Evolutionary conservation across 2,329 filamentous ascomycete genomes (phyloP).

Genomic region (Fusarium napiforme): DNA sequence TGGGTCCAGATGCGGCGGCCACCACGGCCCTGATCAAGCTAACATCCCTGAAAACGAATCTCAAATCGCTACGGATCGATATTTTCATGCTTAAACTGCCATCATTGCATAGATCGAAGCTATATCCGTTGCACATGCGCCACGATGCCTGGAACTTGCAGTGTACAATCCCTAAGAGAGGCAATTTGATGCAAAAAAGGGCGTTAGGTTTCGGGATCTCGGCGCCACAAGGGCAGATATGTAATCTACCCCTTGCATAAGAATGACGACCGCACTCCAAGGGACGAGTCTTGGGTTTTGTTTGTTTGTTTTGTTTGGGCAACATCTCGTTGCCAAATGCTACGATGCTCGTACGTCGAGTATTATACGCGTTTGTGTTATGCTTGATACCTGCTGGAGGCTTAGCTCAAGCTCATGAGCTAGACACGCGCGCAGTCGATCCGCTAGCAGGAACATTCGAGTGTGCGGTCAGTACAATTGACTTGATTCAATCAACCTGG

Average conservation of each 20-base stretch:
- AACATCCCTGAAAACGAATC: not conserved
- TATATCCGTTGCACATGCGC: not conserved
- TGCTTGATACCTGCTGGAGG: not conserved
- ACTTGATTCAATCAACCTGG: accelerated
- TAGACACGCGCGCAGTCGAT: not conserved
- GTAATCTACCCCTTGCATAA: not conserved
- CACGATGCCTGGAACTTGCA: not conserved
- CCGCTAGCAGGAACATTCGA: not conserved
- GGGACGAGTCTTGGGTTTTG: not conserved
- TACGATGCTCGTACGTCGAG: not conserved
- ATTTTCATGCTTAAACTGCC: not conserved
- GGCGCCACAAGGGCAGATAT: not conserved
- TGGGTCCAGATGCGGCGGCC: not conserved
- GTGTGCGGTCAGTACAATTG: not conserved
- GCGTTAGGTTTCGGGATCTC: not conserved
- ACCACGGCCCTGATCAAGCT: not conserved
- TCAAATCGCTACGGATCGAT: not conserved
- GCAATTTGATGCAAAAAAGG: not conserved
- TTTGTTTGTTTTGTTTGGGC: not conserved
- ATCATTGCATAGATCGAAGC: not conserved
- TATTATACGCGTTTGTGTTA: too few relatives aligned
- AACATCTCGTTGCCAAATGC: not conserved
- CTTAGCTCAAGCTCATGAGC: not conserved
- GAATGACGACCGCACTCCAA: not conserved
- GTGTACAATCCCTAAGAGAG: not conserved